Evolutionary conservation across 1,284 basidiomycete species (phyloP).

Genomic region (Austroboletus rostrupii): DNA sequence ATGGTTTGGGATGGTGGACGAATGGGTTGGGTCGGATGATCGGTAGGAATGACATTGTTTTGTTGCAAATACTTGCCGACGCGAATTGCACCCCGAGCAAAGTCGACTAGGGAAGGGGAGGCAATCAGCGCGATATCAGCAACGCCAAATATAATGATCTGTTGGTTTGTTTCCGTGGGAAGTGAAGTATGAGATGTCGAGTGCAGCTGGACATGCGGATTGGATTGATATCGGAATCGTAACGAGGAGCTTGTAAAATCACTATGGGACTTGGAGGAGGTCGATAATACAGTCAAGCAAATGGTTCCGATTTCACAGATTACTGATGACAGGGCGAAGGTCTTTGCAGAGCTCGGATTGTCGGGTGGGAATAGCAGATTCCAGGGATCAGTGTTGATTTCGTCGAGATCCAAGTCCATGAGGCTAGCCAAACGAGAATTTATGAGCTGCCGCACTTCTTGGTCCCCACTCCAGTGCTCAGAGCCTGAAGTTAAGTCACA

Average conservation of each 20-base stretch:
- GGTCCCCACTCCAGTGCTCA: constrained; percentile 13
- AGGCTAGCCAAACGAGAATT: constrained; percentile 37
- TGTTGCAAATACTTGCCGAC: constrained; percentile 31
- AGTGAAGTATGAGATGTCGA: constrained; percentile 16
- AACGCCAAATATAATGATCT: constrained; percentile 38
- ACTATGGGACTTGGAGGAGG: constrained; percentile 23
- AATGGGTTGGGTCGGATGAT: constrained; percentile 1
- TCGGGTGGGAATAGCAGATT: constrained; percentile 24
- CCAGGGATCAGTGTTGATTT: constrained; percentile 32
- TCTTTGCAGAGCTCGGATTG: constrained; percentile 3
- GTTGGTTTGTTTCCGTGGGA: constrained; percentile 29
- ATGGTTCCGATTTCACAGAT: constrained; percentile 18
- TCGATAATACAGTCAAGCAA: constrained; percentile 20
- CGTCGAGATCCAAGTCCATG: constrained; percentile 43
- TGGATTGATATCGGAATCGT: constrained; percentile 25
- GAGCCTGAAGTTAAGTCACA: constrained; percentile 8
- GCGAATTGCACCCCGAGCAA: constrained; percentile 56
- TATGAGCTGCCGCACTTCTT: constrained; percentile 31
- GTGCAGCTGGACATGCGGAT: constrained; percentile 8
- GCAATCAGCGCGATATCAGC: constrained; percentile 47
- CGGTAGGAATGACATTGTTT: neutral
- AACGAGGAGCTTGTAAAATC: constrained; percentile 24
- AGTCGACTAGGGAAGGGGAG: constrained; percentile 59
- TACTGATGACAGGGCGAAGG: constrained; percentile 11
- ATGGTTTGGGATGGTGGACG: constrained; percentile 19